phyloP scores from a whole-genome alignment of 2,329 filamentous ascomycete species.

The Epichloe amarillans region DNA sequence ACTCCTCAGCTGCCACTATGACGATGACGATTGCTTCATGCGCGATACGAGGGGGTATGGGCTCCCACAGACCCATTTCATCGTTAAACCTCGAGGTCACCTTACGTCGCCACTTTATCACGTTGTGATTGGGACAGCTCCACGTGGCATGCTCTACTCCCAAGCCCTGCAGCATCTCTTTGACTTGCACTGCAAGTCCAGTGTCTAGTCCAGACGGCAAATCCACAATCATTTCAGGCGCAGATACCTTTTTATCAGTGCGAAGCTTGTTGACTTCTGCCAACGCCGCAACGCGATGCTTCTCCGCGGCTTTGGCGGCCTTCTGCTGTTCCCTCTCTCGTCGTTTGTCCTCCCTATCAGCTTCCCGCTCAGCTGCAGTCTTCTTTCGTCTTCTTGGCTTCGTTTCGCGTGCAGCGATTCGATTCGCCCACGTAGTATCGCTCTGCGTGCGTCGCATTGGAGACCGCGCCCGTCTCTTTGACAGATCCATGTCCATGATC shows the following conservation, averaged over 20 bases:
- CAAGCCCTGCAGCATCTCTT: slow-evolving; percentile 36
- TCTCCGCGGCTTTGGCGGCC: slow-evolving; percentile 48
- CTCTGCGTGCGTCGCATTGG: slow-evolving; percentile 19
- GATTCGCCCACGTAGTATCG: slow-evolving; percentile 12
- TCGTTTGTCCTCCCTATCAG: slow-evolving; percentile 42
- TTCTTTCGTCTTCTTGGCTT: slow-evolving; percentile 33
- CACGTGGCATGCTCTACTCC: slow-evolving; percentile 33
- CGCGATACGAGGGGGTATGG: slow-evolving; percentile 35
- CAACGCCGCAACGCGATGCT: slow-evolving; percentile 50
- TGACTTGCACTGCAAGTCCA: slow-evolving; percentile 30
- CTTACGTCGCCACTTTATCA: slow-evolving; percentile 58
- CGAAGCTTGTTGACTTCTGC: slow-evolving; percentile 61
- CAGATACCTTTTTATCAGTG: slow-evolving; percentile 56
- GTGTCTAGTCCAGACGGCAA: slow-evolving; percentile 44
- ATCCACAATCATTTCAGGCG: slow-evolving; percentile 66
- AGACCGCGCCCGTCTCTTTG: slow-evolving; percentile 9
- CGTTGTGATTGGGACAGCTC: slow-evolving; percentile 32
- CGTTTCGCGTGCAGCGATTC: slow-evolving; percentile 22
- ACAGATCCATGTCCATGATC: slow-evolving; percentile 26
- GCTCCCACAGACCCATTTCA: slow-evolving; percentile 50
- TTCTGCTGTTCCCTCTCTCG: slow-evolving; percentile 45
- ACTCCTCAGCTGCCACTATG: slow-evolving; percentile 48
- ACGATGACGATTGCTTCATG: slow-evolving; percentile 50
- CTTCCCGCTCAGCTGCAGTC: slow-evolving; percentile 8
- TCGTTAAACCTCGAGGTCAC: slow-evolving; percentile 50